phyloP scores from a whole-genome alignment of 78 protist genomes.

The Isochrysis galbana region DNA sequence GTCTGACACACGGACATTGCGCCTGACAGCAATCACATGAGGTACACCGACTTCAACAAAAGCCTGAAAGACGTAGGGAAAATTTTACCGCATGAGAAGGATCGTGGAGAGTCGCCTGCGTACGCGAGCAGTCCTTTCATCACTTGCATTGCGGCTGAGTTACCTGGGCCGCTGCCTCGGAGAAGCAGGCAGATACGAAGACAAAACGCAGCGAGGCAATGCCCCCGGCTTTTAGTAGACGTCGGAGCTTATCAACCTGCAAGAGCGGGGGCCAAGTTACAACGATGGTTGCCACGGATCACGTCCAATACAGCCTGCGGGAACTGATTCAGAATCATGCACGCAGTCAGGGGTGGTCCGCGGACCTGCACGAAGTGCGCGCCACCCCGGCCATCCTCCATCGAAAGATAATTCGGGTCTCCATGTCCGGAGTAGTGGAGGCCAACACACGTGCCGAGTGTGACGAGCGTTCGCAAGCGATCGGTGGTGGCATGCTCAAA shows the following conservation, averaged over 20 bases:
- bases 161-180: background rate
- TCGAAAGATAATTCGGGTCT: background rate
- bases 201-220: background rate
- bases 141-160: background rate
- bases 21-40: background rate
- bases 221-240: background rate
- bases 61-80: background rate
- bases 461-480: background rate
- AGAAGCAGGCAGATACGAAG: background rate
- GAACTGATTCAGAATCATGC: too few relatives aligned
- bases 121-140: too few relatives aligned
- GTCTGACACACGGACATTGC: background rate
- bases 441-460: background rate
- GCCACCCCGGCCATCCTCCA: background rate
- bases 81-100: background rate
- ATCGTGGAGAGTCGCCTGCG: too few relatives aligned
- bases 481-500: background rate
- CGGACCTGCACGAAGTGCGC: background rate
- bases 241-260: background rate
- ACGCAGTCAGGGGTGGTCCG: too few relatives aligned
- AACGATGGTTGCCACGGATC: too few relatives aligned
- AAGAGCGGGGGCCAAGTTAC: too few relatives aligned
- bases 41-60: background rate
- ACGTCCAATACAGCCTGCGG: too few relatives aligned
- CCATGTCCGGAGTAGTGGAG: slow-evolving; percentile 6